Base-by-base conservation (phyloP, 2,329 filamentous ascomycete species). In the Alternaria viburni region DNA sequence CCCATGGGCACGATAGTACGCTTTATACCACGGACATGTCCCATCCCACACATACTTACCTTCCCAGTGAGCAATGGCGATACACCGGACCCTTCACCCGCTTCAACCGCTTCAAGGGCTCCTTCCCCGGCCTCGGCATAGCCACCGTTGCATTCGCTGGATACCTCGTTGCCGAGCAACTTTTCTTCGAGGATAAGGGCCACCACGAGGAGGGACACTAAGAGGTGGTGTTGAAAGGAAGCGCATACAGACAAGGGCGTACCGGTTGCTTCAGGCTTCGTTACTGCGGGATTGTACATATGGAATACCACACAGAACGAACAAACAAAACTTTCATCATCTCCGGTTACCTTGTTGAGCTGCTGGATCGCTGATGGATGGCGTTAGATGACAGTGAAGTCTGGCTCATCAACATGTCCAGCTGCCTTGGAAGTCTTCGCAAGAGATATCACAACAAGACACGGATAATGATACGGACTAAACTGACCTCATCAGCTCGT, bases 91-190 rank as follows among this genome's bases (percentile, higher is more conserved):
- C 88, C 58, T 98, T 97, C 86, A 91, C 90, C 70, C 89, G 95
- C 74, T 91, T 86, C 84, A 97, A 97, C 84, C 91, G 96, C 74
- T 96, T 97, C 86, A 93, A 90, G 84, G 85, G 87, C 75, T 86
- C 89, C 68, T 93, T 99, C 79, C 96, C 96, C 41, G 96, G 96
- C 65, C 86, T 99, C 74, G 96, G 96, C 69, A 97, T 95, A 73
- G 96, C 93, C 30, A 91, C 91, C 6, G 94, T 96, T 64, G 94
- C 95, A 49, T 99, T 99, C 81, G 89, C 91, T 54, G 90, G 85
- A 67, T 99, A 99, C 84, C 93, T 94, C 81, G 89, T 88, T 64
- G 97, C 93, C 82, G 96, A 99, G 84, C 88, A 96, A 81, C 83
- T 96, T 59, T 97, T 97, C 81, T 79, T 97, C 72, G 87, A 91